These are phyloP conservation scores for Leccinum subatratum DNA, from an alignment of 1,284 basidiomycete genomes.

Conservation along the genomic window DNA sequence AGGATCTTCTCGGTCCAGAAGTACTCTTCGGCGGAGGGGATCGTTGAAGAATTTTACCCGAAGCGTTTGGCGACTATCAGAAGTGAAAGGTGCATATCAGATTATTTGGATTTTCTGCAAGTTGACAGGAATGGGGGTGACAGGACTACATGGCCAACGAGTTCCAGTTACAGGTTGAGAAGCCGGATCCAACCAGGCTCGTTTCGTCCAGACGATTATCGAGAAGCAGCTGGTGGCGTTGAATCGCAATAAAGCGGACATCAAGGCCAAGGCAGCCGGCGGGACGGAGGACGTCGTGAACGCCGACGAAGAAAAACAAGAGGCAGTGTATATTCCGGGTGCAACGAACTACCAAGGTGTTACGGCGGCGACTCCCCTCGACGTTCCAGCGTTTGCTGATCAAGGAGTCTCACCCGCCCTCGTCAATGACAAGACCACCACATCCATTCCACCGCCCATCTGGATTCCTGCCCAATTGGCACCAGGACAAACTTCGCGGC, in stretches of 20 bases:
- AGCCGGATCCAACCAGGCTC: slow-evolving; percentile 88
- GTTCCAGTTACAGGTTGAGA: slow-evolving; percentile 80
- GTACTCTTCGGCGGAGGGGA: slow-evolving; percentile 86
- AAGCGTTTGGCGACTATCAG: slow-evolving; percentile 84
- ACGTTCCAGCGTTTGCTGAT: too few species aligned
- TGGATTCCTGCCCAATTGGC: too few species aligned
- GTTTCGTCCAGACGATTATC: slow-evolving; percentile 97
- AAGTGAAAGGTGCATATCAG: slow-evolving; percentile 73
- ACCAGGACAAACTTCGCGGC: too few species aligned
- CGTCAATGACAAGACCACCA: too few species aligned
- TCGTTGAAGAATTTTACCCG: slow-evolving; percentile 92
- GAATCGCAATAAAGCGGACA: slow-evolving; percentile 87
- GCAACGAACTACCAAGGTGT: too few species aligned
- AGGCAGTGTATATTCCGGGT: too few species aligned
- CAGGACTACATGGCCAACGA: slow-evolving; percentile 86
- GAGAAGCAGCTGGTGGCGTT: slow-evolving; percentile 82
- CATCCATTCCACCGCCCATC: too few species aligned
- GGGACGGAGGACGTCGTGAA: slow-evolving; percentile 67
- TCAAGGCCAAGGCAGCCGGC: slow-evolving; percentile 72
- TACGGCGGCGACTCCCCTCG: too few species aligned
- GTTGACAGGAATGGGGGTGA: slow-evolving; percentile 2
- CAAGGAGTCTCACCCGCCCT: too few species aligned
- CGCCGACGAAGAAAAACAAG: slow-evolving; percentile 54
- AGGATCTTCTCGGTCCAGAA: slow-evolving; percentile 96
- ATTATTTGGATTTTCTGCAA: background rate